Conservation (phyloP, 202 grass and related monocot genomes). For the Panicum virgatum region DNA sequence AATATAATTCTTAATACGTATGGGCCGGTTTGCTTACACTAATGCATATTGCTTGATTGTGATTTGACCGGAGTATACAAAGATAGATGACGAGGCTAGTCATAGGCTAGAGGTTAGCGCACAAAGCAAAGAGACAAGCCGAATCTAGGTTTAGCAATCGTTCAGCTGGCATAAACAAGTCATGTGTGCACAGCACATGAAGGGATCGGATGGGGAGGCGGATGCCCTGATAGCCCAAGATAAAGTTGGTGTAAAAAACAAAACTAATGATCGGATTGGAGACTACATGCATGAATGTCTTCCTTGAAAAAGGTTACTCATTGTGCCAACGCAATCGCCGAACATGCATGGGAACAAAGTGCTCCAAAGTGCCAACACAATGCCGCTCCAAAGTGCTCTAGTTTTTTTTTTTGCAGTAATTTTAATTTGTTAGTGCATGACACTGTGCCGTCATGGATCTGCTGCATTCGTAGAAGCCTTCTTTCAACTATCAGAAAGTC, state of each 20-base stretch:
- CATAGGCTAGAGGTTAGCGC: neutral
- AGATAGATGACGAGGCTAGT: slow-evolving; percentile 13
- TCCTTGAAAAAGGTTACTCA: slow-evolving; percentile 16
- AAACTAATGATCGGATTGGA: neutral
- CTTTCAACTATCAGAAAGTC: too few species aligned
- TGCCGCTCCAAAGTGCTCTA: neutral
- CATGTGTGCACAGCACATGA: slow-evolving; percentile 27
- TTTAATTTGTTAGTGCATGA: neutral
- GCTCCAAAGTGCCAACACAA: too few species aligned
- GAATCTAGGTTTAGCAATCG: slow-evolving; percentile 30
- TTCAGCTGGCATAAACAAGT: slow-evolving; percentile 24
- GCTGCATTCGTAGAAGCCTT: neutral
- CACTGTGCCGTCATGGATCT: neutral
- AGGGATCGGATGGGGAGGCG: slow-evolving; percentile 14
- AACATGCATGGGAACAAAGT: slow-evolving; percentile 11
- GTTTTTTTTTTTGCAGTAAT: neutral
- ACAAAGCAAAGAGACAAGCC: slow-evolving; percentile 31
- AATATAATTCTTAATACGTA: too few species aligned
- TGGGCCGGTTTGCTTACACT: slow-evolving; percentile 26
- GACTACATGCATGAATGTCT: slow-evolving; percentile 1
- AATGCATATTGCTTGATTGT: neutral
- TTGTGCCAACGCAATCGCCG: neutral
- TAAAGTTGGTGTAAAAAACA: slow-evolving; percentile 13
- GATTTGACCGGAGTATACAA: slow-evolving; percentile 8
- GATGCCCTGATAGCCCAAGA: slow-evolving; percentile 2